Conservation (phyloP, 108 stramenopile genomes). For the Aurantiochytrium sp. region DNA sequence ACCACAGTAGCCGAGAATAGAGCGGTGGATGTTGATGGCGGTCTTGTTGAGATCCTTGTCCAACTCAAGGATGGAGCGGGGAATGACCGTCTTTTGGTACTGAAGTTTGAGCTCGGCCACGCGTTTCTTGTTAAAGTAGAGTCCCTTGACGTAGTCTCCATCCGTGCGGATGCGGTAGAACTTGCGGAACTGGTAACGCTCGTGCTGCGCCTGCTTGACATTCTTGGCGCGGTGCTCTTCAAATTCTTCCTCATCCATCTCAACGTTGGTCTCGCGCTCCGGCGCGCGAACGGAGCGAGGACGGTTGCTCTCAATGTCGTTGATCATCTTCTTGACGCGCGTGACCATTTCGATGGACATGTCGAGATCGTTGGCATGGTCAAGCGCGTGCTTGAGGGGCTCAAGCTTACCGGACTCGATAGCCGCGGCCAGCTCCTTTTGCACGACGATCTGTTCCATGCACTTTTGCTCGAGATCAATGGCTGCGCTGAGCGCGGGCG, state of each 20-base stretch:
- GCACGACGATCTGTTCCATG: constrained; percentile 11
- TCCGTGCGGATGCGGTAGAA: constrained; percentile 45
- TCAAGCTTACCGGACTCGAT: not conserved
- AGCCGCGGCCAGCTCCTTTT: not conserved
- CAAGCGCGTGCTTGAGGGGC: constrained; percentile 43
- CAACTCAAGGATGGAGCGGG: constrained; percentile 48
- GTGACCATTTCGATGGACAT: constrained; percentile 35
- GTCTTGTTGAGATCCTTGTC: constrained; percentile 44
- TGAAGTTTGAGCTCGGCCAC: constrained; percentile 47
- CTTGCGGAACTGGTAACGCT: constrained; percentile 46
- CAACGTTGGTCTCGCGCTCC: constrained; percentile 22
- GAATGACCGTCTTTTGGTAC: constrained; percentile 46
- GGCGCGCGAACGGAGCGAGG: not conserved
- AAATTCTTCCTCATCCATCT: constrained; percentile 37
- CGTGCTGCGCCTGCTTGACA: constrained; percentile 28
- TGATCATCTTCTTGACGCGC: constrained; percentile 28
- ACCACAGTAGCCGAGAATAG: constrained; percentile 59
- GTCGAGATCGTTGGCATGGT: constrained; percentile 46
- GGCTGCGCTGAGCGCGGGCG: not conserved
- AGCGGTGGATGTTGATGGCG: constrained; percentile 51
- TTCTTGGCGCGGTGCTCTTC: constrained; percentile 36
- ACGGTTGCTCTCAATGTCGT: constrained; percentile 34
- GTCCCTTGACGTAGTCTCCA: constrained; percentile 50
- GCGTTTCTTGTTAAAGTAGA: constrained; percentile 46
- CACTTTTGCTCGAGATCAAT: not conserved